phyloP scores from a whole-genome alignment of 371 early-diverging fungal species.

The Mortierella sp. region DNA sequence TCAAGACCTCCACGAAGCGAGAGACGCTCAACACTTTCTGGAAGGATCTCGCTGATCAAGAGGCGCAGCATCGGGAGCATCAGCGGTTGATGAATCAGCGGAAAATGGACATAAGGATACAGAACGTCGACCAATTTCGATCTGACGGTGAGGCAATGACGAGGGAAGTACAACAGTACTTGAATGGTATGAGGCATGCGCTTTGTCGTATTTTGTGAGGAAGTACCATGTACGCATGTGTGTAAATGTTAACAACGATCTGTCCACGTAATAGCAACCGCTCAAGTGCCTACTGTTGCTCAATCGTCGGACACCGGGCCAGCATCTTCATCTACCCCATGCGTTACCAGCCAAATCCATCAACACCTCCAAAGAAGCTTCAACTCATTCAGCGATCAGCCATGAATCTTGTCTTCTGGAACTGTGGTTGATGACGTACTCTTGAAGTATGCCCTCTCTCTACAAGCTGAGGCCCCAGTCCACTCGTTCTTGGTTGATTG shows the following conservation, averaged over 20 bases:
- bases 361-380: neutral
- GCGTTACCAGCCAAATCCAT: neutral
- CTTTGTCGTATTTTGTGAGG: neutral
- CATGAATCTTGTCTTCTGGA: neutral
- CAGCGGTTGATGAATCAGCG: conserved; percentile 1
- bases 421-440: neutral
- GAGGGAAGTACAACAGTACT: conserved; percentile 1
- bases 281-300: neutral
- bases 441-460: conserved; percentile 1
- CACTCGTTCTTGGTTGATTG: conserved; percentile 1
- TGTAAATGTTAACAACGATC: neutral
- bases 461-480: neutral
- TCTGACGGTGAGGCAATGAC: too few species aligned
- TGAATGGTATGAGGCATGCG: neutral
- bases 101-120: neutral
- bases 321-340: neutral
- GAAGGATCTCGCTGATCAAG: conserved; percentile 5
- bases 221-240: neutral
- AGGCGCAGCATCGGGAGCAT: neutral
- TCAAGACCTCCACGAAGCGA: neutral
- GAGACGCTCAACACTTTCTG: neutral
- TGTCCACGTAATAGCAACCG: neutral
- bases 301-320: neutral
- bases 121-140: conserved; percentile 5
- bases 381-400: neutral